These are phyloP conservation scores for Hymenoscyphus albidus DNA, from an alignment of 2,329 filamentous ascomycete genomes.

Conservation along the genomic window DNA sequence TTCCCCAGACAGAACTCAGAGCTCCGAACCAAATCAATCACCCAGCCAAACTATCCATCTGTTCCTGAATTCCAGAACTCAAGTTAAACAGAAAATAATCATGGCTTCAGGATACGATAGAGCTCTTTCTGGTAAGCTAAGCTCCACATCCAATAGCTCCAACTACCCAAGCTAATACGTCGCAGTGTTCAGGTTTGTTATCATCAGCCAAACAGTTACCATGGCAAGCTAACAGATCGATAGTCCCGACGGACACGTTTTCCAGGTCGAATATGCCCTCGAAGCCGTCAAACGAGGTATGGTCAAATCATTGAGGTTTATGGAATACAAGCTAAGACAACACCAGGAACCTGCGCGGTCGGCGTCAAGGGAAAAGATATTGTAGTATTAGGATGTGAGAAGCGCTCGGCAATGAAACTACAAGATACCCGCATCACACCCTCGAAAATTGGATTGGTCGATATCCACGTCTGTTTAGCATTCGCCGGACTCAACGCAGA, in stretches of 20 bases:
- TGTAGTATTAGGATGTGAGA: conserved; percentile 96
- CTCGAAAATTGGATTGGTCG: conserved; percentile 95
- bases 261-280: conserved; percentile 98
- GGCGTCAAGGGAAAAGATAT: conserved; percentile 94
- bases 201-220: conserved; percentile 5
- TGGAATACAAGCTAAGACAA: conserved; percentile 21
- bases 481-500: conserved; percentile 98
- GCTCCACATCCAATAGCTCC: conserved; percentile 34
- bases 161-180: conserved; percentile 40
- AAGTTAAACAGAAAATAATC: conserved; percentile 32
- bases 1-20: conserved; percentile 15
- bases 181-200: conserved; percentile 75
- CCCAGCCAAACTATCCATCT: conserved; percentile 12
- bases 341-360: conserved; percentile 87
- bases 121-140: conserved; percentile 86
- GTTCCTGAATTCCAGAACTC: conserved; percentile 2
- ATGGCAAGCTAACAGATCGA: conserved; percentile 42
- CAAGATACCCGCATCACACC: conserved; percentile 99
- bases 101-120: conserved; percentile 98
- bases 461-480: conserved; percentile 92
- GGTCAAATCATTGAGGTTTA: conserved; percentile 19
- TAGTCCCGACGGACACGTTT: conserved; percentile 98
- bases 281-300: conserved; percentile 97
- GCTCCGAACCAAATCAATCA: conserved; percentile 16
- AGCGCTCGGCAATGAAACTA: conserved; percentile 98